Evolutionary conservation across 306 rosid genomes (phyloP).

Genomic region (Oxytropis ochrocephala): DNA sequence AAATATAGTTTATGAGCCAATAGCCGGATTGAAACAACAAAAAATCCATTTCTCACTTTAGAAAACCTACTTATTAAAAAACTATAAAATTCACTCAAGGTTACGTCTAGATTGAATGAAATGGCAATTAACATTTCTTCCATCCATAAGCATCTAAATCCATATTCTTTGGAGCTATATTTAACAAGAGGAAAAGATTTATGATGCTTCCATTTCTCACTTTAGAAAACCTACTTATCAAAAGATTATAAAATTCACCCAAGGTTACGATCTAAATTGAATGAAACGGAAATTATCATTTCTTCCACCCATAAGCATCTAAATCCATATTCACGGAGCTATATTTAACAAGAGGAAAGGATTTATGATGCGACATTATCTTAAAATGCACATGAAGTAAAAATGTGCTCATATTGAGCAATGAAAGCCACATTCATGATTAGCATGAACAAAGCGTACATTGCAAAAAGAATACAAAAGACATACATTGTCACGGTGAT

Average conservation of each 20-base stretch:
- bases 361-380: background rate
- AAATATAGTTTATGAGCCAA: background rate
- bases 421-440: conserved; percentile 7
- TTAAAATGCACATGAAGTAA: background rate
- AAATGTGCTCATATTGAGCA: background rate
- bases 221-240: background rate
- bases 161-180: background rate
- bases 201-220: no score
- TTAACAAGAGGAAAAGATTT: background rate
- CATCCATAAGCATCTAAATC: background rate
- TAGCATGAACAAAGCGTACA: background rate
- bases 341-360: background rate
- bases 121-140: background rate
- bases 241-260: background rate
- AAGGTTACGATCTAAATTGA: background rate
- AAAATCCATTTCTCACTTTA: background rate
- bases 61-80: background rate
- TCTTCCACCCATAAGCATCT: background rate
- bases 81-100: background rate
- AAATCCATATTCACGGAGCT: background rate
- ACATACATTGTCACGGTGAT: conserved; percentile 69
- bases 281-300: background rate
- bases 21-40: background rate
- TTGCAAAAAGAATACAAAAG: background rate
- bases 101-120: background rate